Base-by-base conservation (phyloP, 2,329 filamentous ascomycete species). In the Chaetomium strumarium region DNA sequence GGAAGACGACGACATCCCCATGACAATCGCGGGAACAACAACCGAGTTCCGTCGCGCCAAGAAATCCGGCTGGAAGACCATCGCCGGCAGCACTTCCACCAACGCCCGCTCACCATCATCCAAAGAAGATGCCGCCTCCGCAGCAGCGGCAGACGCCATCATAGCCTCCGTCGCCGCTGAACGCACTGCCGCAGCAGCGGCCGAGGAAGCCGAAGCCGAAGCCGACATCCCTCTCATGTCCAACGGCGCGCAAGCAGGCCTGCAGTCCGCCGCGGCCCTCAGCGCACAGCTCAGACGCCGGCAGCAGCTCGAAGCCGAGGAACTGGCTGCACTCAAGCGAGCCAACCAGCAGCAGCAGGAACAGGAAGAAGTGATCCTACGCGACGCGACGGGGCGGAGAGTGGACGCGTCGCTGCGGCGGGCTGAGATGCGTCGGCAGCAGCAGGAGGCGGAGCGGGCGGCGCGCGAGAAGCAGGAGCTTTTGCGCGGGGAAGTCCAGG, bases 381-480 rank as follows among this genome's bases (percentile, higher is more conserved):
- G 93, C 62, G 93, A 99, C 70, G 93, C 95, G 11, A 93, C 88
- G 3, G 93, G 93, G 12, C 81, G 91, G n/a, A 85, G 95, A 51
- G 91, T 99, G 58, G 95, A 99, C 64, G 81, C 97, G 20, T 84
- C 85, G 16, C 89, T 96, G 86, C 90, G 89, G 69, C 81, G 91
- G 20, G 91, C 90, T 17, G 90, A 96, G 68, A 86, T 88, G 46
- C 80, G 89, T n/a, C 80, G 82, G 46, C 70, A 70, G 10, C 77
- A 73, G 1, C 67, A 69, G 5, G 89, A 87, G 60, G 86, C 85
- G 1, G 85, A 90, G 60, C 81, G 83, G 46, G 83, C 85, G 62
- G 85, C 86, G 66, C 72, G 75, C 29, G 80, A 81, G 49, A 85
- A 84, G 56, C 76, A 81, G 54, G 83, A 88, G 62, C 84, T 82